These are phyloP conservation scores for Pyrenochaeta sp. DNA, from an alignment of 2,329 filamentous ascomycete species.

Conservation along the genomic window DNA sequence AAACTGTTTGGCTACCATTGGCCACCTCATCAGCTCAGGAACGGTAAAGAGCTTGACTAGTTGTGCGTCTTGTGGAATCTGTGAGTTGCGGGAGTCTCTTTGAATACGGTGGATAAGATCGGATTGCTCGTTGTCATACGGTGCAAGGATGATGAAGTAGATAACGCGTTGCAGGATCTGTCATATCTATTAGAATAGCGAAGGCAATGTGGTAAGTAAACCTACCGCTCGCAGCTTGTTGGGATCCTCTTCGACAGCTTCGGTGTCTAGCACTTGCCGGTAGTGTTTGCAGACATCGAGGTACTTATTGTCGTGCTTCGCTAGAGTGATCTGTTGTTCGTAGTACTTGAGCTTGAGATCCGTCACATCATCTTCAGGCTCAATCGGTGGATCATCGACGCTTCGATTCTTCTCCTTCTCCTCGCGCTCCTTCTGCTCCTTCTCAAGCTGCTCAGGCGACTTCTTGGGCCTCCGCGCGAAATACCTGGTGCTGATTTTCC, in stretches of 20 bases:
- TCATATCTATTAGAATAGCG: conserved; percentile 4
- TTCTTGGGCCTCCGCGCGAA: conserved; percentile 91
- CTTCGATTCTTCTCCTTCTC: conserved; percentile 84
- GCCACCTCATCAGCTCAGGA: conserved; percentile 98
- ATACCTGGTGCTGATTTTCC: conserved; percentile 97
- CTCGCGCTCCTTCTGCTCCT: conserved; percentile 85
- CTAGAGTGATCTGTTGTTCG: conserved; percentile 93
- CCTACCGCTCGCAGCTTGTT: conserved; percentile 84
- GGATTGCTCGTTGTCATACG: conserved; percentile 98
- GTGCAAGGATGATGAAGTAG: conserved; percentile 95
- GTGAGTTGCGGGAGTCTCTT: conserved; percentile 80
- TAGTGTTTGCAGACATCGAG: conserved; percentile 98
- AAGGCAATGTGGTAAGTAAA: too few species aligned
- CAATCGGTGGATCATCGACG: conserved; percentile 78
- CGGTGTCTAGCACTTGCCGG: conserved; percentile 93
- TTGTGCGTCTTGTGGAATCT: conserved; percentile 81
- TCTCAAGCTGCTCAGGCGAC: conserved; percentile 86
- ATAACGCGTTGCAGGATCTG: conserved; percentile 93
- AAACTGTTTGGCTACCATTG: conserved; percentile 87
- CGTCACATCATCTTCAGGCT: conserved; percentile 87
- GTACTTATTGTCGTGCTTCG: conserved; percentile 98
- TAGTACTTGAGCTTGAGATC: conserved; percentile 96
- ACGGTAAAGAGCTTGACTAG: conserved; percentile 95
- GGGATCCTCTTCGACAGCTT: conserved; percentile 90
- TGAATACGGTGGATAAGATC: conserved; percentile 94